Evolutionary conservation across 305 asterid species (phyloP).

Genomic region (Rubia tinctorum): DNA sequence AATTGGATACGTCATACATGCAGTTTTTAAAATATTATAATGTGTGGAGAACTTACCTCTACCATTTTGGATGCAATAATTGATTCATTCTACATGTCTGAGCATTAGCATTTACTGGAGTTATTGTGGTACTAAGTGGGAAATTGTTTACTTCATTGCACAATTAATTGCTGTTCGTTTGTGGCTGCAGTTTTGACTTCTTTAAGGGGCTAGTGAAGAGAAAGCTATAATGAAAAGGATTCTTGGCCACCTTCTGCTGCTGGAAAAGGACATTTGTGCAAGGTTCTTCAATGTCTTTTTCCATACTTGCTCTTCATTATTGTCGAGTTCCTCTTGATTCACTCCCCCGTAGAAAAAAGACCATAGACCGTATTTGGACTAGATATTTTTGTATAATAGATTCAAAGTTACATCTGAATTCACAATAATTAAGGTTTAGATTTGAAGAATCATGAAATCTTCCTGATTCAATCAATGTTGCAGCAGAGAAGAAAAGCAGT

Average conservation of each 20-base stretch:
- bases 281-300: neutral
- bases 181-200: constrained; percentile 80
- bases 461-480: no score
- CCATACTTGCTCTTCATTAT: no score
- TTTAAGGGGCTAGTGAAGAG: constrained; percentile 75
- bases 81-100: neutral
- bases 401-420: no score
- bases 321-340: no score
- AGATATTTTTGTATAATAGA: no score
- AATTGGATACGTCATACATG: neutral
- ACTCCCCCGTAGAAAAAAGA: no score
- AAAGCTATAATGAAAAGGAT: constrained; percentile 41
- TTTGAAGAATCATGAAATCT: no score
- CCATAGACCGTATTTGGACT: no score
- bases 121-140: neutral
- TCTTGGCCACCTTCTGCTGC: neutral
- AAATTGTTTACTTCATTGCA: neutral
- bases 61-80: neutral
- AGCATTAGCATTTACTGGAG: neutral
- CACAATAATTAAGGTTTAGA: no score
- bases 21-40: no score
- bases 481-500: no score
- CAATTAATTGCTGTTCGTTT: constrained; percentile 16
- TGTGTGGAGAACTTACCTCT: neutral
- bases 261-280: neutral